Percentiles rank a stretch among this genome's conserved stretches.
Conservation (phyloP, 306 rosid species). For the Castanea crenata region DNA sequence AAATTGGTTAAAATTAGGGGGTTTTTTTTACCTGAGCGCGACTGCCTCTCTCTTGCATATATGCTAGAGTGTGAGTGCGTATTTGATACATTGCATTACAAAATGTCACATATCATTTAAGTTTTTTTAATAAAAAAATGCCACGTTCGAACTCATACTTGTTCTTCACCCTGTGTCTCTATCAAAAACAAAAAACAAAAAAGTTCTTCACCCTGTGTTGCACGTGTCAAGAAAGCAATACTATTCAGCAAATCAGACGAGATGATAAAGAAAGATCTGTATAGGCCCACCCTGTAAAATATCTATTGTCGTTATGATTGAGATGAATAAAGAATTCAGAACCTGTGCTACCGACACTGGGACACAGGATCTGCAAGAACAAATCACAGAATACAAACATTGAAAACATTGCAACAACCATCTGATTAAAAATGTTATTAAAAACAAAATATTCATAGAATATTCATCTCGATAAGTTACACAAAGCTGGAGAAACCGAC, state of each 20-base stretch:
- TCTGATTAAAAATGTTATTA: neutral
- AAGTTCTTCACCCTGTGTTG: no score
- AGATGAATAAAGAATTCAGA: neutral
- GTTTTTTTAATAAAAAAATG: no score
- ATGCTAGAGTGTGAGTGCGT: no score
- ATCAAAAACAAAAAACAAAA: no score
- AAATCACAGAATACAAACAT: neutral
- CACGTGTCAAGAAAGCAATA: no score
- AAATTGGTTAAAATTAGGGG: no score
- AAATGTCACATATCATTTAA: no score
- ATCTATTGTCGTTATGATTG: neutral
- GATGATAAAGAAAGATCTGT: neutral
- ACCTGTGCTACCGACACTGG: constrained; percentile 12
- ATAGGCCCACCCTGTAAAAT: neutral
- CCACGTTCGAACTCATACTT: no score
- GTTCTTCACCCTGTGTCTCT: no score
- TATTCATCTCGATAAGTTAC: neutral
- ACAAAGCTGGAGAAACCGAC: constrained; percentile 11
- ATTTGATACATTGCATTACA: no score
- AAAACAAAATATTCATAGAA: neutral
- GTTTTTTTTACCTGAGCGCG: no score
- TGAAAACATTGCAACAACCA: neutral
- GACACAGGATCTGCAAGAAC: neutral
- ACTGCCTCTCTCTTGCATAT: no score
- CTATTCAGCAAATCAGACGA: neutral